phyloP scores from a whole-genome alignment of 768 basidiomycete species.

The Rhizopogon vulgaris region DNA sequence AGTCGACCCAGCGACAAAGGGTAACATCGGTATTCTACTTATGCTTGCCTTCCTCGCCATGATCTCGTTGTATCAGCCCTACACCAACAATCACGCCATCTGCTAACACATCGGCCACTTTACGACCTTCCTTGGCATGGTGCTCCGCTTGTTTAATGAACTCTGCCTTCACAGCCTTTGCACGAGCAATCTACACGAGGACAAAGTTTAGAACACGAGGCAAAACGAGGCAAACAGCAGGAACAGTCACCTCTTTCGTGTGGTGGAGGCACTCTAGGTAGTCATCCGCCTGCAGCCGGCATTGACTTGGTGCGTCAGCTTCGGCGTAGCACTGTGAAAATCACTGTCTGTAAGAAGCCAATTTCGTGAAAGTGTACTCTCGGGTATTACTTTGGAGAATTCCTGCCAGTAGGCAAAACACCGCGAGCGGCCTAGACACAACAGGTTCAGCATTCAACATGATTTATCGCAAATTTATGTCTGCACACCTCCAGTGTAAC shows the following conservation, averaged over 20 bases:
- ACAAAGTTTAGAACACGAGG: background rate
- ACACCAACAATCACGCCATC: conserved; percentile 72
- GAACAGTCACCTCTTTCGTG: conserved; percentile 70
- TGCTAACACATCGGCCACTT: conserved; percentile 63
- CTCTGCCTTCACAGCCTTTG: conserved; percentile 65
- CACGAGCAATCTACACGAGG: conserved; percentile 49
- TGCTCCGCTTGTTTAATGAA: conserved; percentile 61
- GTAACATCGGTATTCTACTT: conserved; percentile 7
- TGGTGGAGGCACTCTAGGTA: conserved; percentile 91
- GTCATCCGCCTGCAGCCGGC: conserved; percentile 68
- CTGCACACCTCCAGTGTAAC: conserved; percentile 53
- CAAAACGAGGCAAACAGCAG: background rate
- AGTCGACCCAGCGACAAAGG: conserved; percentile 1
- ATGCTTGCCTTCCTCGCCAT: conserved; percentile 10
- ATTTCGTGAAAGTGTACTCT: background rate
- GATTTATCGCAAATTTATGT: background rate
- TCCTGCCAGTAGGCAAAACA: conserved; percentile 95
- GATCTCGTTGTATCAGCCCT: conserved; percentile 62
- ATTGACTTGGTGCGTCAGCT: conserved; percentile 69
- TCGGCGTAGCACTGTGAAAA: conserved; percentile 71
- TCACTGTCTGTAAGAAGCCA: conserved; percentile 9
- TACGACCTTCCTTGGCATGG: conserved; percentile 62
- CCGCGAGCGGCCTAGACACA: conserved; percentile 60
- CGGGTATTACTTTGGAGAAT: conserved; percentile 55
- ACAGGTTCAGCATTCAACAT: background rate